Percentiles rank a stretch among this genome's conserved stretches.
phyloP scores from a whole-genome alignment of 129 eudicot genomes.

The Logfia minima region DNA sequence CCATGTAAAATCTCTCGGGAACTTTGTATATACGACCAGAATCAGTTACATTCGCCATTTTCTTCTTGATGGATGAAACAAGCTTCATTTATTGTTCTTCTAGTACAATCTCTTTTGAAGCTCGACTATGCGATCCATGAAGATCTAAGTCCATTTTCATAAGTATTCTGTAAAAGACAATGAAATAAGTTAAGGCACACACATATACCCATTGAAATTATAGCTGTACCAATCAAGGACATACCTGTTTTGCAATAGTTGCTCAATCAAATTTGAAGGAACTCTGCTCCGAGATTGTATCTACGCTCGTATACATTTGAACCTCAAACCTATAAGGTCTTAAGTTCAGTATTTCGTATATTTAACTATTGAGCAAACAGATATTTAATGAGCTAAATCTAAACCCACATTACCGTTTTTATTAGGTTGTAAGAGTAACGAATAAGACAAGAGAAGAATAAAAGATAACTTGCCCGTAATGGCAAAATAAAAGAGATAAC shows the following conservation, averaged over 20 bases:
- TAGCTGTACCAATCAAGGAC: not conserved
- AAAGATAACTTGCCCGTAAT: constrained; percentile 31
- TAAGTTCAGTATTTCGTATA: not conserved
- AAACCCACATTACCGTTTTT: not conserved
- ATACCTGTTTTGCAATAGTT: constrained; percentile 22
- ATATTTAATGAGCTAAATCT: not conserved
- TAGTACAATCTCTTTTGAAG: constrained; percentile 23
- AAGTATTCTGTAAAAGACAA: not conserved
- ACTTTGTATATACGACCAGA: constrained; percentile 47
- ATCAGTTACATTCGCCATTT: constrained; percentile 37
- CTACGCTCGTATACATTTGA: no score
- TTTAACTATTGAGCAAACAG: not conserved
- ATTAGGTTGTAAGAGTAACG: constrained; percentile 18
- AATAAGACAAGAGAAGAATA: constrained; percentile 29
- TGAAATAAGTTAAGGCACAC: not conserved
- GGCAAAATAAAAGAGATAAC: constrained; percentile 24
- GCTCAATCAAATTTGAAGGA: constrained; percentile 10
- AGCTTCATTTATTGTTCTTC: constrained; percentile 34
- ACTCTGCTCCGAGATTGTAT: not conserved
- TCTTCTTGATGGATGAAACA: constrained; percentile 43
- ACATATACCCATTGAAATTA: not conserved
- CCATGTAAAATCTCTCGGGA: constrained; percentile 24
- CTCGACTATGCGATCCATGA: constrained; percentile 25
- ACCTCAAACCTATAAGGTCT: not conserved
- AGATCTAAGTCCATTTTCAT: constrained; percentile 24